Base-by-base conservation (phyloP, 176 grass and related monocot genomes). In the Phragmites australis region DNA sequence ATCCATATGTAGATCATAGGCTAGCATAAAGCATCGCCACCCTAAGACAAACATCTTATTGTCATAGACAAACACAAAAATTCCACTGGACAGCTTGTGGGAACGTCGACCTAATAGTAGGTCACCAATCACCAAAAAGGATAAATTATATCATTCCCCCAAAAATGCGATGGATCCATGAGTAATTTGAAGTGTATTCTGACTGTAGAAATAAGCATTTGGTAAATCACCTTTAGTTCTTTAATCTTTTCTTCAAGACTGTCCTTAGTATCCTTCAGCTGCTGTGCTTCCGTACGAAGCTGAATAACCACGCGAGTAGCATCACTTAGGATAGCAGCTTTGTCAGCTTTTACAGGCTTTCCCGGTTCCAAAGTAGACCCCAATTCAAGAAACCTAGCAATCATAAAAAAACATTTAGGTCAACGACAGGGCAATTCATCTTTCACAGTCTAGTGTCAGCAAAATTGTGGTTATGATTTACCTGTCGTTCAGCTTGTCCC, bases 241-340 rank as follows among this genome's bases (percentile, higher is more conserved):
- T 89, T 89, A 54, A 94, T 94, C 58, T 87, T 94, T 65, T 91
- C 83, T 86, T 91, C 83, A 23, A 94, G 89, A 64, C 70, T 89
- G 55, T 81, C 86, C 49, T 91, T 94, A 16, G 86, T 87, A 32
- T 91, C 89, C 82, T 94, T 89, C 9, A 94, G 61, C 66, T 91
- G 87, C 50, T 91, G 76, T 6, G 86, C 42, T 77, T 94, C 92
- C 71, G 49, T 52, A 19, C 89, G 92, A 76, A 94, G 80, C 42
- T 94, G 89, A 79, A 85, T 89, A 83, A 94, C 86, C 86, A 91
- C 76, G 45, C 55, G 83, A 51, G 86, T 57, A 37, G 92, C 92
- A 80, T 94, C 92, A 78, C 79, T 87, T 42, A 94, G 79, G n/a
- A 94, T 94, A 49, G 88, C 83, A 70, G 80, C 86, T 87, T 94